A percentile compares a stretch with the other conserved stretches of the same genome.
Evolutionary conservation across 2,329 filamentous ascomycete species (phyloP).

Genomic region (Acrodontium crateriforme): DNA sequence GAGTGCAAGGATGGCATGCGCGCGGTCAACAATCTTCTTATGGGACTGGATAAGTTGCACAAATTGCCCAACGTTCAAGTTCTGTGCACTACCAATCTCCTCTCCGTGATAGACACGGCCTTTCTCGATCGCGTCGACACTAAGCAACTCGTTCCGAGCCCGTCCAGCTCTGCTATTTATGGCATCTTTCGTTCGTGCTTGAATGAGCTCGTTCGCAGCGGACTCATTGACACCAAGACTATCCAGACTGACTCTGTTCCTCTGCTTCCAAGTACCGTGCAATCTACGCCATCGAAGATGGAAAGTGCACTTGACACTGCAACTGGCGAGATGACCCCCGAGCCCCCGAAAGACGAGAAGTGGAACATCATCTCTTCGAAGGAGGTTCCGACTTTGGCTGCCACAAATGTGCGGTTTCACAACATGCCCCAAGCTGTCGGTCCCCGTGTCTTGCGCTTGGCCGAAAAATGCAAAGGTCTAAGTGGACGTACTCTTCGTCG

Average conservation of each 20-base stretch:
- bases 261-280: not conserved
- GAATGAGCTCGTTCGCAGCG: constrained; percentile 29
- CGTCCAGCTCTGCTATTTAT: constrained; percentile 29
- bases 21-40: constrained; percentile 37
- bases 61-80: constrained; percentile 32
- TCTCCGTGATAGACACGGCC: constrained; percentile 31
- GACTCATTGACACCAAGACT: constrained; percentile 19
- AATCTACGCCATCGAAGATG: not conserved
- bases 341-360: not conserved
- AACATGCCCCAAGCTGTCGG: constrained; percentile 13
- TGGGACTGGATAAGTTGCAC: constrained; percentile 32
- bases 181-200: constrained; percentile 36
- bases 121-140: constrained; percentile 38
- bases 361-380: constrained; percentile 6
- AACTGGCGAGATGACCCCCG: not conserved
- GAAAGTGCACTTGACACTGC: constrained; percentile 1
- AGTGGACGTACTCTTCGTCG: constrained; percentile 30
- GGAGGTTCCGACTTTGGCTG: constrained; percentile 17
- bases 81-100: constrained; percentile 38
- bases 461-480: constrained; percentile 23
- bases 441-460: constrained; percentile 19
- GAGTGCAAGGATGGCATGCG: constrained; percentile 35
- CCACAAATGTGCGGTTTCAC: constrained; percentile 15
- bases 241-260: constrained; percentile 1
- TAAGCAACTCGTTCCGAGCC: constrained; percentile 30